Base-by-base conservation (phyloP, 108 stramenopile genomes). In the Skeletonema marinoi region DNA sequence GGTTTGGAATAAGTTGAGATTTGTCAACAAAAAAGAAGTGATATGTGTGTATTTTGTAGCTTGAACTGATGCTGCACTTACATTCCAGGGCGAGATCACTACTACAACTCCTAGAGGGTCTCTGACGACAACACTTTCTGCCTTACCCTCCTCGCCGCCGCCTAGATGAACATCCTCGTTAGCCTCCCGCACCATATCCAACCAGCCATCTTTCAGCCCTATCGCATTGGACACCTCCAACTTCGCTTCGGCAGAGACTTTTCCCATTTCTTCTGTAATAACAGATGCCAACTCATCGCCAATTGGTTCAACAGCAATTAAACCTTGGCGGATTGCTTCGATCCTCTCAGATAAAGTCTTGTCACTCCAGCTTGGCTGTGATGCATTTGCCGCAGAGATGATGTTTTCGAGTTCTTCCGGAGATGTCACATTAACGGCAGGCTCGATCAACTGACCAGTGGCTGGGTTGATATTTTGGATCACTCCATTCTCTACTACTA, bases 101-200 rank as follows among this genome's bases (percentile, higher is more conserved):
- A 78, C 93, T 3, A 93, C 96, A 29, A 96, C 94, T 32, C 96
- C 97, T 9, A 89, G 80, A 8, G 95, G 82, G 66, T 94, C 88
- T 60, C 93, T 84, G 3, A 91, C 85, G 19, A 92, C 76, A 16
- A 78, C 73, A 71, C 77, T 82, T 35, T 69, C 79, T 68, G 65
- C 77, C 72, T 80, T 86, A 41, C 36, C 91, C 36, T 80, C 75
- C 69, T 80, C 87, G 51, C 36, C 91, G 33, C 77, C 75, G 21
- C 77, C 62, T 9, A 83, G 51, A 32, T 46, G 33, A 19, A 79
- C 81, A 13, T 82, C 84, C 39, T 75, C 69, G 35, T 85, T 87
- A 30, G 92, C 68, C 62, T 88, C 82, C 66, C 81, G 25, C 29
- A 93, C 66, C 41, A 90, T 59, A 70, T 88, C 84, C 70, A 96